phyloP scores from a whole-genome alignment of 106 monocot species.

The Amphibolis antarctica region DNA sequence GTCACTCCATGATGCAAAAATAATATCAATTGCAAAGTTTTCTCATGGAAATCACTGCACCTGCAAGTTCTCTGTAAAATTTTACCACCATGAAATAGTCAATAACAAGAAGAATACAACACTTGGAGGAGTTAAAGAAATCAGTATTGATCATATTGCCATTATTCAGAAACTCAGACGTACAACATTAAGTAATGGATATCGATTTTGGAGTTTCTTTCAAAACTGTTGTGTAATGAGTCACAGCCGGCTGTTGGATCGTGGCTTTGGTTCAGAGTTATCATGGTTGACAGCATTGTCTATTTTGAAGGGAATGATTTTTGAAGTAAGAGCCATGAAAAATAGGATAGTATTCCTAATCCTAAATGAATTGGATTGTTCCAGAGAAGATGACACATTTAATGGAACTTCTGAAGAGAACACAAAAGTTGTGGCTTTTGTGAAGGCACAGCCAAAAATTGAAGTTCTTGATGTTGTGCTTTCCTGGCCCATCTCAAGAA shows the following conservation, averaged over 20 bases:
- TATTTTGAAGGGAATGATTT: constrained; percentile 22
- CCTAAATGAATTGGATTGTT: constrained; percentile 1
- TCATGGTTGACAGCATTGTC: constrained; percentile 47
- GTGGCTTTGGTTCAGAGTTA: constrained; percentile 35
- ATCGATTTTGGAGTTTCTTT: constrained; percentile 22
- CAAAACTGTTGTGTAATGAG: constrained; percentile 20
- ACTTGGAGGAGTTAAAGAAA: constrained; percentile 16
- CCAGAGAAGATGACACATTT: background rate
- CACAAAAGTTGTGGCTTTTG: constrained; percentile 30
- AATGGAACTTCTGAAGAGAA: constrained; percentile 4
- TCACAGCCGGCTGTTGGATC: constrained; percentile 29
- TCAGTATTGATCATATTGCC: constrained; percentile 41
- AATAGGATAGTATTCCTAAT: constrained; percentile 32
- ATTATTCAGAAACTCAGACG: constrained; percentile 43
- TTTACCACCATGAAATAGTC: constrained; percentile 15
- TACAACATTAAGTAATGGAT: constrained; percentile 23
- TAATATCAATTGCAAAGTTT: constrained; percentile 36
- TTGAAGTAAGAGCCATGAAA: constrained; percentile 36
- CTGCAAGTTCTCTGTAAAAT: constrained; percentile 42
- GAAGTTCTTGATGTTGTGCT: constrained; percentile 2
- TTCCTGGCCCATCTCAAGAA: background rate
- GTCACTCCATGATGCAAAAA: constrained; percentile 47
- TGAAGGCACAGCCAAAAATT: constrained; percentile 21
- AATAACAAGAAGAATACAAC: constrained; percentile 4
- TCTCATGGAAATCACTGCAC: constrained; percentile 32